phyloP scores from a whole-genome alignment of 352 stramenopile species.

The Phytopythium mirpurense region DNA sequence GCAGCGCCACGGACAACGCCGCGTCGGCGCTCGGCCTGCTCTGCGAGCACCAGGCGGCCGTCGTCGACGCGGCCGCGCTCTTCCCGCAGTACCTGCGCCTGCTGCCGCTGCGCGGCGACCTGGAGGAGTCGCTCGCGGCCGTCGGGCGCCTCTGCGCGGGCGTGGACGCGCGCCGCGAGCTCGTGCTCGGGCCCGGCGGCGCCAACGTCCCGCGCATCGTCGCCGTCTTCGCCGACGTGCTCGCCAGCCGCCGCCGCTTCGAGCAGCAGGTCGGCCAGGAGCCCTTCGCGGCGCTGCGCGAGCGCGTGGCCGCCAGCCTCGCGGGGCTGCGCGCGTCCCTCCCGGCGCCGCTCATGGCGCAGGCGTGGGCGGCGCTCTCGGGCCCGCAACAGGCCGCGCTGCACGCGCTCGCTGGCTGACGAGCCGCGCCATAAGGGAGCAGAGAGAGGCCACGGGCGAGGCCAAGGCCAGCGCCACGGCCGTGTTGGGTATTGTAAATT shows the following conservation, averaged over 20 bases:
- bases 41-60: conserved; percentile 52
- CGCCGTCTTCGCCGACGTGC: conserved; percentile 47
- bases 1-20: conserved; percentile 80
- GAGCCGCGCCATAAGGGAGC: no score
- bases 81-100: conserved; percentile 70
- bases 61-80: conserved; percentile 38
- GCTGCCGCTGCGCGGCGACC: conserved; percentile 65
- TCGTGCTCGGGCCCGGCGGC: conserved; percentile 49
- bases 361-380: conserved; percentile 50
- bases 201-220: conserved; percentile 51
- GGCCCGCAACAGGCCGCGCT: conserved; percentile 49
- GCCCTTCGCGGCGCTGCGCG: conserved; percentile 28
- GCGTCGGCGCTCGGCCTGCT: conserved; percentile 71
- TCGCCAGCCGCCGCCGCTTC: conserved; percentile 29
- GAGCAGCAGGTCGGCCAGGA: conserved; percentile 42
- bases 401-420: conserved; percentile 56
- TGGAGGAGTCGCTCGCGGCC: conserved; percentile 71
- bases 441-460: not conserved
- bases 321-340: conserved; percentile 39
- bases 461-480: not conserved
- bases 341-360: conserved; percentile 48
- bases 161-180: conserved; percentile 48
- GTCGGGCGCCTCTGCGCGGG: conserved; percentile 60
- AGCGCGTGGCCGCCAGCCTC: conserved; percentile 42
- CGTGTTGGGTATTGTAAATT: conserved; percentile 6